A percentile compares a stretch with the other conserved stretches of the same genome.
Evolutionary conservation across 345 rosid genomes (phyloP).

Genomic region (Alliaria petiolata): DNA sequence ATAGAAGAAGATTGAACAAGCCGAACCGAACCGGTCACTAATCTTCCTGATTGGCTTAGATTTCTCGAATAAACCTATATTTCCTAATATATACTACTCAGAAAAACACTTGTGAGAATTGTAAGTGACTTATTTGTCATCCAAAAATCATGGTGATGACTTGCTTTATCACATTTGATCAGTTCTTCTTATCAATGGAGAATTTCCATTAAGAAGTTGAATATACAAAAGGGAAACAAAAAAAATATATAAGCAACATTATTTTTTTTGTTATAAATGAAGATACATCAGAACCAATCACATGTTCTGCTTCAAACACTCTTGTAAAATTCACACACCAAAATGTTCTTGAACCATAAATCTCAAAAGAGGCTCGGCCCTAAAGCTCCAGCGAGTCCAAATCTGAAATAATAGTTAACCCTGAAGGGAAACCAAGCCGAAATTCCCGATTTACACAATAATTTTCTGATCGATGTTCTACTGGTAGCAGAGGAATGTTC

Average conservation of each 20-base stretch:
- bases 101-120: too few relatives aligned
- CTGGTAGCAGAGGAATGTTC: too few relatives aligned
- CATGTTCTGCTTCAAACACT: conserved; percentile 3
- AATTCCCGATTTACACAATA: conserved; percentile 12
- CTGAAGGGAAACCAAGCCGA: conserved; percentile 12
- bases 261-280: background rate
- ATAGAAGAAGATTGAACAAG: too few relatives aligned
- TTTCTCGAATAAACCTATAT: too few relatives aligned
- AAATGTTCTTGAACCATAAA: conserved; percentile 9
- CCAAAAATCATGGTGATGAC: background rate
- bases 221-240: background rate
- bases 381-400: background rate
- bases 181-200: background rate
- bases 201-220: background rate
- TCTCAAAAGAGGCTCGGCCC: too few relatives aligned
- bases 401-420: background rate
- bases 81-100: too few relatives aligned
- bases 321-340: background rate
- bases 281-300: conserved; percentile 12
- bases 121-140: too few relatives aligned
- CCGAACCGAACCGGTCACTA: too few relatives aligned
- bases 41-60: too few relatives aligned
- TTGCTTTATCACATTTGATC: background rate
- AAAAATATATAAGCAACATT: background rate
- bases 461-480: background rate